Evolutionary conservation across 1,284 basidiomycete genomes (phyloP).

Genomic region (Cryptococcus jaspeensis): DNA sequence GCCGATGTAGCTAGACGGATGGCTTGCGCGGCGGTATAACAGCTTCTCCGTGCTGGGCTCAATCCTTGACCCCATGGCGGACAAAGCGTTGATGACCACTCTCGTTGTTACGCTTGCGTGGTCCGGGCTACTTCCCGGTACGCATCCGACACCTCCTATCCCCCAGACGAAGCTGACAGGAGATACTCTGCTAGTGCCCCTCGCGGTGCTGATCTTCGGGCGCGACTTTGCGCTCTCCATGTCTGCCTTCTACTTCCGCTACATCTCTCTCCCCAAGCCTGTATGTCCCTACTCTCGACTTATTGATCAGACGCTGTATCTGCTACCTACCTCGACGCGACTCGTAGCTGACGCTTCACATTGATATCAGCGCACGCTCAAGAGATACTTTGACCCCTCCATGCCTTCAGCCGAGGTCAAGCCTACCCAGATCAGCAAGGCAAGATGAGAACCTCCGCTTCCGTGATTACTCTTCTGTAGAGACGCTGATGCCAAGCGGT

Average conservation of each 20-base stretch:
- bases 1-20: conserved; percentile 92
- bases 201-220: conserved; percentile 83
- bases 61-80: conserved; percentile 94
- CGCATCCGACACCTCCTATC: conserved; percentile 16
- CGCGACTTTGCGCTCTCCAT: conserved; percentile 83
- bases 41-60: conserved; percentile 87
- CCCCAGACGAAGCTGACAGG: neutral
- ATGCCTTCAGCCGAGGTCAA: conserved; percentile 91
- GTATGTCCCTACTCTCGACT: conserved; percentile 56
- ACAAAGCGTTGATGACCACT: conserved; percentile 95
- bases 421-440: conserved; percentile 88
- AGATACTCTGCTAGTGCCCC: conserved; percentile 62
- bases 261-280: conserved; percentile 79
- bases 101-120: conserved; percentile 82
- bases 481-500: conserved; percentile 15
- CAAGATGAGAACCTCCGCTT: conserved; percentile 36
- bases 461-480: neutral
- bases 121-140: conserved; percentile 81
- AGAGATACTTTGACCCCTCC: conserved; percentile 91
- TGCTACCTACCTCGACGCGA: too few relatives aligned
- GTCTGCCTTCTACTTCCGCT: conserved; percentile 92
- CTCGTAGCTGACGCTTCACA: conserved; percentile 2
- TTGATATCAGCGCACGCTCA: conserved; percentile 72
- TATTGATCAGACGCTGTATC: neutral
- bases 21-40: conserved; percentile 77